Conservation (phyloP, 2,329 filamentous ascomycete genomes). For the Alternaria conjuncta region DNA sequence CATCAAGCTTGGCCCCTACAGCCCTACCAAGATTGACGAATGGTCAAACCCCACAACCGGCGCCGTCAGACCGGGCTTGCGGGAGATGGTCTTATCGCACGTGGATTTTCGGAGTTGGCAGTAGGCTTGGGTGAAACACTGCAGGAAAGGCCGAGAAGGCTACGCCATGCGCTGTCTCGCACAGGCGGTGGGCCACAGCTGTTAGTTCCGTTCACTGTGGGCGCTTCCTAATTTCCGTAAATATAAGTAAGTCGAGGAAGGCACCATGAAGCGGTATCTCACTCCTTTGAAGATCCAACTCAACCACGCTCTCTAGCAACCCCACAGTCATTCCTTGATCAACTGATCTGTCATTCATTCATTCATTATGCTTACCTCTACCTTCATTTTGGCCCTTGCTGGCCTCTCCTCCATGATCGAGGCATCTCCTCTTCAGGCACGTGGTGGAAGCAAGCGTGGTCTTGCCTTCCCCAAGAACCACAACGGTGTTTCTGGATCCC, state of each 20-base stretch:
- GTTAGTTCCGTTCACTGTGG: slow-evolving; percentile 2
- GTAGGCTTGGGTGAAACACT: slow-evolving; percentile 21
- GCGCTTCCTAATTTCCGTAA: slow-evolving; percentile 16
- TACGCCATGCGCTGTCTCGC: slow-evolving; percentile 16
- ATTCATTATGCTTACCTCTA: slow-evolving; percentile 28
- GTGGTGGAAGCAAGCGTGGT: slow-evolving; percentile 37
- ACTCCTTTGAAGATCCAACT: slow-evolving; percentile 3
- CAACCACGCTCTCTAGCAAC: slow-evolving; percentile 15
- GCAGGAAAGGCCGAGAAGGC: slow-evolving; percentile 10
- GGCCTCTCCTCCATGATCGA: slow-evolving; percentile 36
- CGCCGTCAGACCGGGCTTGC: slow-evolving; percentile 17
- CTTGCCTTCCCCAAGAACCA: slow-evolving; percentile 38
- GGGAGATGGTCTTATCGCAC: slow-evolving; percentile 24
- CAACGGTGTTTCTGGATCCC: slow-evolving; percentile 28
- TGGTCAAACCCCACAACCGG: slow-evolving; percentile 11
- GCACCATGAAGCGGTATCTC: not conserved
- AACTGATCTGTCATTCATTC: slow-evolving; percentile 11
- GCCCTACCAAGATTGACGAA: slow-evolving; percentile 18
- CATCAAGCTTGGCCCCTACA: slow-evolving; percentile 17
- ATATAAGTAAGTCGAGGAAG: slow-evolving; percentile 17
- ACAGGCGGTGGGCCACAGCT: slow-evolving; percentile 13
- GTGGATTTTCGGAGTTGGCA: slow-evolving; percentile 19
- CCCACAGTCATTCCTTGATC: slow-evolving; percentile 23
- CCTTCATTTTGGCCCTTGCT: slow-evolving; percentile 37
- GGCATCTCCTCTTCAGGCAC: slow-evolving; percentile 33